phyloP scores from a whole-genome alignment of 1,139 yeast species.

The Yamadazyma blattariae region DNA sequence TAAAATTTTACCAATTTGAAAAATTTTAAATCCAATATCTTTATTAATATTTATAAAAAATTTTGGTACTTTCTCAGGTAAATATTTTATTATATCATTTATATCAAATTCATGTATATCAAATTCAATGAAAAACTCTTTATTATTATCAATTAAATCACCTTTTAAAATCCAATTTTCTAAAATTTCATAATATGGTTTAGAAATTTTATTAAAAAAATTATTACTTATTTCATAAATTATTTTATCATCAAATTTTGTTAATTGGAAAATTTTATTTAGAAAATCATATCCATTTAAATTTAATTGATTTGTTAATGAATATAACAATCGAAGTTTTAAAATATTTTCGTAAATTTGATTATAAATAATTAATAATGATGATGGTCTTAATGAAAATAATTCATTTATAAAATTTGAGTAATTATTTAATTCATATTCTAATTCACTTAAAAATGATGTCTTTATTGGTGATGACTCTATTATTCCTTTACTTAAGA shows the following conservation, averaged over 20 bases:
- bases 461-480: slow-evolving; percentile 54
- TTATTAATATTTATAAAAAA: slow-evolving; percentile 43
- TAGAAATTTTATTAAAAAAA: slow-evolving; percentile 48
- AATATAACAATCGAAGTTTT: slow-evolving; percentile 55
- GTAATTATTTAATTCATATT: slow-evolving; percentile 52
- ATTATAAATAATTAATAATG: slow-evolving; percentile 41
- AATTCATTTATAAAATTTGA: slow-evolving; percentile 53
- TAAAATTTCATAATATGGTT: slow-evolving; percentile 63
- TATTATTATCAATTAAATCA: slow-evolving; percentile 49
- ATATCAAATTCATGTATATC: slow-evolving; percentile 28
- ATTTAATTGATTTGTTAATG: slow-evolving; percentile 34
- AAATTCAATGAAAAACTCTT: slow-evolving; percentile 67
- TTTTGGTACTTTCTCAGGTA: slow-evolving; percentile 51
- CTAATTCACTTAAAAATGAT: slow-evolving; percentile 60
- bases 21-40: slow-evolving; percentile 52
- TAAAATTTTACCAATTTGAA: slow-evolving; percentile 77
- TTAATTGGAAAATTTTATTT: slow-evolving; percentile 48
- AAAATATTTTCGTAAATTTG: slow-evolving; percentile 45
- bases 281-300: slow-evolving; percentile 56
- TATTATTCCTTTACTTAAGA: slow-evolving; percentile 2
- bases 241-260: slow-evolving; percentile 61
- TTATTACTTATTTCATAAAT: slow-evolving; percentile 41
- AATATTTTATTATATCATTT: slow-evolving; percentile 33
- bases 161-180: slow-evolving; percentile 73
- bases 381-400: slow-evolving; percentile 34